phyloP scores from a whole-genome alignment of 2,329 filamentous ascomycete genomes.

The Teratosphaeria gauchensis region DNA sequence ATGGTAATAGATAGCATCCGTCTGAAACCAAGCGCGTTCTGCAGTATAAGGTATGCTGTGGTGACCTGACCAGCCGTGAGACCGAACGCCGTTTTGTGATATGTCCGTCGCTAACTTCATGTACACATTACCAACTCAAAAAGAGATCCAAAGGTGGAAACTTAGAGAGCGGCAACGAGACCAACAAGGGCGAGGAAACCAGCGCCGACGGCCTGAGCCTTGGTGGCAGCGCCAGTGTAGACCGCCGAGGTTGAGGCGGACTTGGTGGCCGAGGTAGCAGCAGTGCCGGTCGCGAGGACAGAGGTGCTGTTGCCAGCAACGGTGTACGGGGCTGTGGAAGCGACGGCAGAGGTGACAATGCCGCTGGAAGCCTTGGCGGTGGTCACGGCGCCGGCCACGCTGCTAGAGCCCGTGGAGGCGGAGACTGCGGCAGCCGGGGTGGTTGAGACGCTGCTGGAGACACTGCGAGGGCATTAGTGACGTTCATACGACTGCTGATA shows the following conservation, averaged over 20 bases:
- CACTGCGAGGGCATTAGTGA: not conserved
- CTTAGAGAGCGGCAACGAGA: constrained; percentile 31
- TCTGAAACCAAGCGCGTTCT: not conserved
- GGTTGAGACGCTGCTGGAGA: not conserved
- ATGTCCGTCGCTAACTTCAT: not conserved
- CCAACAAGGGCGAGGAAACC: constrained; percentile 45
- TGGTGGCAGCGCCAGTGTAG: constrained; percentile 45
- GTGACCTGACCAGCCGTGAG: not conserved
- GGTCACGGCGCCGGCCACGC: not conserved
- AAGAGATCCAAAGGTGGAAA: not conserved
- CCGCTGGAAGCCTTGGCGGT: not conserved
- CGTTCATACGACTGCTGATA: not conserved
- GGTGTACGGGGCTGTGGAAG: constrained; percentile 9
- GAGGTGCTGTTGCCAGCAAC: constrained; percentile 12
- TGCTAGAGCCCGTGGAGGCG: not conserved
- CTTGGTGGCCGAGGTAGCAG: constrained; percentile 3
- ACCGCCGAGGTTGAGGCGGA: constrained; percentile 19
- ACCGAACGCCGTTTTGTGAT: not conserved
- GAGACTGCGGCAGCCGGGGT: not conserved
- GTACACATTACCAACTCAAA: not conserved
- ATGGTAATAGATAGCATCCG: not conserved
- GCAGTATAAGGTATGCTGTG: not conserved
- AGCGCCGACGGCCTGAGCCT: constrained; percentile 37
- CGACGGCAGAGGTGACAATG: not conserved
- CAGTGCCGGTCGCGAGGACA: constrained; percentile 2